phyloP scores from a whole-genome alignment of 2,329 filamentous ascomycete species.

The Cladosporium phlei region DNA sequence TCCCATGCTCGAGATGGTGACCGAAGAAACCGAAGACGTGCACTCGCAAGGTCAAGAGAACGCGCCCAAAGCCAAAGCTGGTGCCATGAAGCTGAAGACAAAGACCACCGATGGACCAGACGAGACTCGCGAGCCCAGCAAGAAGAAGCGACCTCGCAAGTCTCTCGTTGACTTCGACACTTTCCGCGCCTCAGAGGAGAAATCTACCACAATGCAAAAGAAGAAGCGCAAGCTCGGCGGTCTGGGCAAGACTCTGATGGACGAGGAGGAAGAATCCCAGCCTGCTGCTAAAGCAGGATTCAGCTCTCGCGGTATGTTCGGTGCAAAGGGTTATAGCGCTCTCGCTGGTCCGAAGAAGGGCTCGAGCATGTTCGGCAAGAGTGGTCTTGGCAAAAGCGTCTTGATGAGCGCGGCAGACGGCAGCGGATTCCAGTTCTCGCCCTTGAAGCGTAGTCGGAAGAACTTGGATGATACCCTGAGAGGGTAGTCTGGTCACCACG shows the following conservation, averaged over 20 bases:
- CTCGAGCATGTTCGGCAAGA: constrained; percentile 22
- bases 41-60: constrained; percentile 36
- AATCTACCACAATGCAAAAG: constrained; percentile 26
- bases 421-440: constrained; percentile 35
- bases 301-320: constrained; percentile 23
- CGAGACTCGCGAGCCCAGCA: constrained; percentile 31
- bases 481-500: constrained; percentile 15
- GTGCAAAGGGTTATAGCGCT: constrained; percentile 29
- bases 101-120: constrained; percentile 32
- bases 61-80: constrained; percentile 22
- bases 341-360: constrained; percentile 27
- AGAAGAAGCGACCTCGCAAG: constrained; percentile 39
- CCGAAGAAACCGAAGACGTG: constrained; percentile 40
- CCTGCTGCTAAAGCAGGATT: constrained; percentile 23
- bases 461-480: constrained; percentile 32
- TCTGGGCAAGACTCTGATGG: constrained; percentile 36
- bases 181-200: constrained; percentile 30
- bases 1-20: constrained; percentile 40
- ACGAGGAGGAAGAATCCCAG: constrained; percentile 34
- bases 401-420: constrained; percentile 30
- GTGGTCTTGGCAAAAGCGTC: constrained; percentile 24
- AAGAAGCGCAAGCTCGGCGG: constrained; percentile 36
- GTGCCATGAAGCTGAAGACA: constrained; percentile 36
- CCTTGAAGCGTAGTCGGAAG: constrained; percentile 32
- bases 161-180: constrained; percentile 43